Evolutionary conservation across 768 basidiomycete species (phyloP).

Genomic region (Gloeopeniophorella convolvens): DNA sequence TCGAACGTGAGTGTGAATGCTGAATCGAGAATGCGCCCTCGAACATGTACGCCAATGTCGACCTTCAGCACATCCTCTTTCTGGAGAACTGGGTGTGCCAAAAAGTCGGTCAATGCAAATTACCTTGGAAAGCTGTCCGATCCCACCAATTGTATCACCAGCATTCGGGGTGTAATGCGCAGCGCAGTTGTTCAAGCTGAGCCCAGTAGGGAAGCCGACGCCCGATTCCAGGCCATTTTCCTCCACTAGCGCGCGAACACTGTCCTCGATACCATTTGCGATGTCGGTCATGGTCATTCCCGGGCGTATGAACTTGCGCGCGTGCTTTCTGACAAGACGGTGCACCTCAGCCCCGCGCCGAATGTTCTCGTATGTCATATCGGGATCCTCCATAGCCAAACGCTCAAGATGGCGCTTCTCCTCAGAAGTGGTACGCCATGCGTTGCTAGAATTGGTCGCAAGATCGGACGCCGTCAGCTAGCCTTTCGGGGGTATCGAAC

Average conservation of each 20-base stretch:
- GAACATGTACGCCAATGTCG: slow-evolving; percentile 95
- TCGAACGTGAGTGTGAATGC: slow-evolving; percentile 92
- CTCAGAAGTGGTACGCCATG: slow-evolving; percentile 83
- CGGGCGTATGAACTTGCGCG: slow-evolving; percentile 77
- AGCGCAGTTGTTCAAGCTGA: slow-evolving; percentile 90
- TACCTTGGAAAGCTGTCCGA: neutral
- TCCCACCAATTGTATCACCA: slow-evolving; percentile 75
- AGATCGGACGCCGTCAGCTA: too few relatives aligned
- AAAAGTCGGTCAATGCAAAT: neutral
- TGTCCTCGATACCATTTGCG: slow-evolving; percentile 88
- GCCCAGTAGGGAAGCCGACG: slow-evolving; percentile 93
- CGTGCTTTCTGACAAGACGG: slow-evolving; percentile 80
- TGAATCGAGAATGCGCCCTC: slow-evolving; percentile 91
- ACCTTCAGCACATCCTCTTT: slow-evolving; percentile 90
- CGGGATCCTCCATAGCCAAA: slow-evolving; percentile 70
- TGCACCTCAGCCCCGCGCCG: slow-evolving; percentile 95
- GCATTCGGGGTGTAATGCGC: slow-evolving; percentile 97
- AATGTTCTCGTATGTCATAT: slow-evolving; percentile 82
- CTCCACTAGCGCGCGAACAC: slow-evolving; percentile 86
- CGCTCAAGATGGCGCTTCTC: slow-evolving; percentile 85
- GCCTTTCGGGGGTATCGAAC: neutral
- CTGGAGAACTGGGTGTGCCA: slow-evolving; percentile 53
- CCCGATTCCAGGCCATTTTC: slow-evolving; percentile 81
- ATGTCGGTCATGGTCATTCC: slow-evolving; percentile 95
- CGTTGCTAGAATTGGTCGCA: slow-evolving; percentile 49